Evolutionary conservation across 2,329 filamentous ascomycete species (phyloP).

Genomic region (Neospermospora avenae): DNA sequence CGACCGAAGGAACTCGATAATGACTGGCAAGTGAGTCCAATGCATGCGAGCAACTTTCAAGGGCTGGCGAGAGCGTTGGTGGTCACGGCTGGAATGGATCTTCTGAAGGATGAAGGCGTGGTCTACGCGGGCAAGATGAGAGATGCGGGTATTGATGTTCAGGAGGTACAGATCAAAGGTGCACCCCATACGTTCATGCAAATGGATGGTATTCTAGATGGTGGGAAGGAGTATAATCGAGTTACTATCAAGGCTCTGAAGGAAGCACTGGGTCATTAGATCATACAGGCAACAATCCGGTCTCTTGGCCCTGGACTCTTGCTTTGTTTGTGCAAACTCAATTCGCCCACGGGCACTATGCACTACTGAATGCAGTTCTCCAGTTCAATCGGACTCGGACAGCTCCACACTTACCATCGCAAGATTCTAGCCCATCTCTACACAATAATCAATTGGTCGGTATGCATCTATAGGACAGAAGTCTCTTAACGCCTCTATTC

Average conservation of each 20-base stretch:
- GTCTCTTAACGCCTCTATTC: no score
- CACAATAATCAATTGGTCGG: no score
- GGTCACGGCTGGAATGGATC: constrained; percentile 38
- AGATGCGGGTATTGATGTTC: constrained; percentile 16
- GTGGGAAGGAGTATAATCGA: constrained; percentile 21
- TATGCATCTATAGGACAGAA: no score
- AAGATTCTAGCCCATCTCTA: no score
- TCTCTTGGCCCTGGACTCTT: no score
- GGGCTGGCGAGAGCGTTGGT: constrained; percentile 34
- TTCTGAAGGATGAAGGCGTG: constrained; percentile 37
- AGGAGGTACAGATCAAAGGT: constrained; percentile 16
- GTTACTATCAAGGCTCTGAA: constrained; percentile 18
- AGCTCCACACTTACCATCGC: no score
- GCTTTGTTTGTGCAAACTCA: no score
- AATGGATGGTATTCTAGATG: constrained; percentile 23
- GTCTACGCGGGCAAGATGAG: constrained; percentile 22
- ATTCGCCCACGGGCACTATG: no score
- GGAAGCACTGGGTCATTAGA: constrained; percentile 9
- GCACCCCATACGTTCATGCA: constrained; percentile 25
- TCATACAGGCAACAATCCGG: no score
- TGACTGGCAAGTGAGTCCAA: constrained; percentile 21
- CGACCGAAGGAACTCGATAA: constrained; percentile 3
- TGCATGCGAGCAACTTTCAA: constrained; percentile 31
- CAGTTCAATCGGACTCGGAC: no score
- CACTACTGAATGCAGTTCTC: no score